These are phyloP conservation scores for Haberlea rhodopensis DNA, from an alignment of 257 asterid genomes.

Conservation along the genomic window DNA sequence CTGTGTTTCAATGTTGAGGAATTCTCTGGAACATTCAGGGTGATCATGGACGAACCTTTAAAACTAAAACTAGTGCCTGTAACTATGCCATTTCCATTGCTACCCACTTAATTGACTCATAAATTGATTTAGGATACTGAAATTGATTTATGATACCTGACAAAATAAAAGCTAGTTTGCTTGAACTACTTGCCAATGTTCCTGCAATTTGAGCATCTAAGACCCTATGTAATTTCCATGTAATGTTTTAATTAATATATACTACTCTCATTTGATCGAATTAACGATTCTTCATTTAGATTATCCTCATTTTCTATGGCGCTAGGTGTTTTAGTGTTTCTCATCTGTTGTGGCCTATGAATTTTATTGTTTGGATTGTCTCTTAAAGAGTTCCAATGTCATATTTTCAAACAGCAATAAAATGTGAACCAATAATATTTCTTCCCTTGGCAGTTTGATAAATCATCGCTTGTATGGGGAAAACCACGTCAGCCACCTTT, in stretches of 20 bases:
- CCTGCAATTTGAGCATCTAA: background rate
- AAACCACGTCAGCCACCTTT: constrained; percentile 94
- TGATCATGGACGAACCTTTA: background rate
- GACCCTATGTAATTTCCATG: background rate
- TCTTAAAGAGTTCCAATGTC: background rate
- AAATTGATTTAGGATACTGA: background rate
- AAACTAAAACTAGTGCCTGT: no score
- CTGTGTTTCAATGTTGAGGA: background rate
- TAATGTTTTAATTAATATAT: no score
- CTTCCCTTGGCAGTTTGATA: constrained; percentile 61
- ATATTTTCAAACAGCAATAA: background rate
- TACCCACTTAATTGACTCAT: background rate
- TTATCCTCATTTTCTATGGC: background rate
- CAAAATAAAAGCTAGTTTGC: background rate
- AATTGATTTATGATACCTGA: background rate
- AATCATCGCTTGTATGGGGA: constrained; percentile 88
- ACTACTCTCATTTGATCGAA: background rate
- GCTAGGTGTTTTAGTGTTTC: background rate
- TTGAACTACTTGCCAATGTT: background rate
- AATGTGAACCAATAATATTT: constrained; percentile 11
- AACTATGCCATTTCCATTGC: background rate
- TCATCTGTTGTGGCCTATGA: background rate
- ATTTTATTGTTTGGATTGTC: background rate
- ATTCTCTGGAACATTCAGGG: background rate
- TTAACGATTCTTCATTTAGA: constrained; percentile 3